phyloP scores from a whole-genome alignment of 2,329 filamentous ascomycete genomes.

The Lecanicillium sp. region DNA sequence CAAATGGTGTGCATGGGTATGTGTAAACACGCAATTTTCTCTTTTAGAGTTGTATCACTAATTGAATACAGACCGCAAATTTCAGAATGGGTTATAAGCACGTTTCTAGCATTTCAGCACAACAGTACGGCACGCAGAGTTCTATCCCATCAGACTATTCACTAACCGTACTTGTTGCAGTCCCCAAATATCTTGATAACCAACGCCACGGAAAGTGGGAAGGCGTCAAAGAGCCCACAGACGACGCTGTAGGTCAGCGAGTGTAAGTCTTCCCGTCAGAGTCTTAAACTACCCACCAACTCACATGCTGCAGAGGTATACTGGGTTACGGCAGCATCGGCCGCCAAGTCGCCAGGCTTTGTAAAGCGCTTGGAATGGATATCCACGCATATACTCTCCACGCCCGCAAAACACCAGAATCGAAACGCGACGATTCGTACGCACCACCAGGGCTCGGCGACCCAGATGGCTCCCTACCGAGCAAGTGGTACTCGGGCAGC shows the following conservation, averaged over 20 bases:
- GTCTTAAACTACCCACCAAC: background rate
- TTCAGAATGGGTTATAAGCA: conserved; percentile 46
- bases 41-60: background rate
- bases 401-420: conserved; percentile 57
- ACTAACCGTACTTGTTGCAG: conserved; percentile 21
- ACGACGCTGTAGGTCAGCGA: conserved; percentile 38
- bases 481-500: conserved; percentile 41
- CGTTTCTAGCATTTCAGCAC: conserved; percentile 41
- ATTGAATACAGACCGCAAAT: conserved; percentile 39
- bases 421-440: conserved; percentile 55
- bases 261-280: conserved; percentile 29
- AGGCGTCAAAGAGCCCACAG: conserved; percentile 19
- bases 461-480: conserved; percentile 37
- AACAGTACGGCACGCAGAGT: too few relatives aligned
- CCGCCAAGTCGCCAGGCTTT: conserved; percentile 46
- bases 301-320: conserved; percentile 30
- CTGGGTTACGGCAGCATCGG: conserved; percentile 48
- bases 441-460: conserved; percentile 59
- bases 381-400: conserved; percentile 69
- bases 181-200: conserved; percentile 35
- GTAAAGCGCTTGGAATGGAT: conserved; percentile 58
- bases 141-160: too few relatives aligned
- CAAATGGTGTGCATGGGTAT: conserved; percentile 50
- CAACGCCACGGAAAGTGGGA: conserved; percentile 37
- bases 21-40: too few relatives aligned